phyloP scores from a whole-genome alignment of 768 basidiomycete genomes.

The Ramaria rubella region DNA sequence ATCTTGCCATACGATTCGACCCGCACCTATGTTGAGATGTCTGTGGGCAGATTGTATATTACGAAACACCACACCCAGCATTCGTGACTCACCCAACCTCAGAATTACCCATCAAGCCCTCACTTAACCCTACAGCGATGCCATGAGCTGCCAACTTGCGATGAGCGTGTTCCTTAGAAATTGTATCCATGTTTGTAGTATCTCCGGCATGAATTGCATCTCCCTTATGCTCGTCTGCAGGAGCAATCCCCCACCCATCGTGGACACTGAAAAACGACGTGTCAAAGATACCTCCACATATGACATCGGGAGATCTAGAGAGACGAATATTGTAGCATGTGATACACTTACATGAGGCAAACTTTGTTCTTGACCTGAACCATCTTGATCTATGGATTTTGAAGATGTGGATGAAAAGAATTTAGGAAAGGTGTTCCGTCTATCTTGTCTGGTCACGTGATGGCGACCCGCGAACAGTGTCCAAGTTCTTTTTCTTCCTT shows the following conservation, averaged over 20 bases:
- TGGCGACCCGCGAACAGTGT: no score
- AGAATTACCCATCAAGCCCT: constrained; percentile 96
- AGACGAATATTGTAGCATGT: constrained; percentile 8
- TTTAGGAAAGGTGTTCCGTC: no score
- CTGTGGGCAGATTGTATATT: constrained; percentile 33
- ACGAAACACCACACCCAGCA: background rate
- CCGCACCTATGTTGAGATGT: constrained; percentile 92
- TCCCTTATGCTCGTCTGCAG: constrained; percentile 63
- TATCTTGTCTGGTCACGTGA: no score
- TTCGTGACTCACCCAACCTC: constrained; percentile 76
- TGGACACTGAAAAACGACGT: constrained; percentile 56
- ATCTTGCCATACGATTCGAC: constrained; percentile 95
- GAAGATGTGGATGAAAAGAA: no score
- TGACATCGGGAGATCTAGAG: background rate
- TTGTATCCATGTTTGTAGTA: constrained; percentile 85
- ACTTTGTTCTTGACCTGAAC: constrained; percentile 73
- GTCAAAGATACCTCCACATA: no score
- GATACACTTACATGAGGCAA: constrained; percentile 86
- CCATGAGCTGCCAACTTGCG: constrained; percentile 79
- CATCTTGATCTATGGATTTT: background rate
- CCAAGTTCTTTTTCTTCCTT: no score
- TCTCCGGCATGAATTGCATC: constrained; percentile 82
- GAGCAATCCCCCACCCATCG: constrained; percentile 91
- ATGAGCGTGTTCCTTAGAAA: constrained; percentile 69
- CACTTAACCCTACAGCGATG: constrained; percentile 84